Evolutionary conservation across 768 basidiomycete genomes (phyloP).

Genomic region (Rhizopogon vulgaris): DNA sequence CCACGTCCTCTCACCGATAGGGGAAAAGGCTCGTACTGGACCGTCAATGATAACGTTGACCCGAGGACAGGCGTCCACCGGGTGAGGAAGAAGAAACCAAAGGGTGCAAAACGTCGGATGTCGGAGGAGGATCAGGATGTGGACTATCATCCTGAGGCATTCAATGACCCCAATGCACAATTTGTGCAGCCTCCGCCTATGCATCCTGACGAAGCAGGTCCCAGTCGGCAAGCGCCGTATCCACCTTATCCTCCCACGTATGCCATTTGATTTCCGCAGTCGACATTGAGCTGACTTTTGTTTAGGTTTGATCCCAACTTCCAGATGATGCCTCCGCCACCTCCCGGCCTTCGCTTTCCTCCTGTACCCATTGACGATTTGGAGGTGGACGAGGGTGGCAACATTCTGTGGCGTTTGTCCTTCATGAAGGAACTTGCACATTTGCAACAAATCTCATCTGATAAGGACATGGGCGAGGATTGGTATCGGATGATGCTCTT

Average conservation of each 20-base stretch:
- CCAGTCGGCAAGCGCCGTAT: constrained; percentile 53
- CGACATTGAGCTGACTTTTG: constrained; percentile 7
- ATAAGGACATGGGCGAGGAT: constrained; percentile 78
- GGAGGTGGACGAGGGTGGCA: constrained; percentile 72
- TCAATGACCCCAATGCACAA: constrained; percentile 50
- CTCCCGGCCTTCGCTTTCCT: constrained; percentile 56
- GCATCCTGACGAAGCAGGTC: constrained; percentile 53
- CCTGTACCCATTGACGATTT: constrained; percentile 68
- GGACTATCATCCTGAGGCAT: constrained; percentile 56
- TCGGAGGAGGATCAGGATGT: constrained; percentile 55
- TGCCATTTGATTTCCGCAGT: neutral
- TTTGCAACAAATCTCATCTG: constrained; percentile 67
- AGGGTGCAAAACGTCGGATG: constrained; percentile 42
- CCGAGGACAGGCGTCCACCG: constrained; percentile 87
- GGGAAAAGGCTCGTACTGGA: constrained; percentile 90
- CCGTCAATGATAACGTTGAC: constrained; percentile 85
- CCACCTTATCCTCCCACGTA: constrained; percentile 58
- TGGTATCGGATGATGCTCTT: constrained; percentile 86
- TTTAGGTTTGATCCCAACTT: constrained; percentile 71
- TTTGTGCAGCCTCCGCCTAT: constrained; percentile 49
- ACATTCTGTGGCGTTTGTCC: constrained; percentile 72
- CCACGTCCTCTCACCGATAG: constrained; percentile 88
- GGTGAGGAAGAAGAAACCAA: constrained; percentile 80
- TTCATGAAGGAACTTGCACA: constrained; percentile 78
- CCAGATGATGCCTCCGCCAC: constrained; percentile 50